Percentiles rank a stretch among this genome's conserved stretches.
These are phyloP conservation scores for Eucommia ulmoides DNA, from an alignment of 257 asterid genomes.

Conservation along the genomic window DNA sequence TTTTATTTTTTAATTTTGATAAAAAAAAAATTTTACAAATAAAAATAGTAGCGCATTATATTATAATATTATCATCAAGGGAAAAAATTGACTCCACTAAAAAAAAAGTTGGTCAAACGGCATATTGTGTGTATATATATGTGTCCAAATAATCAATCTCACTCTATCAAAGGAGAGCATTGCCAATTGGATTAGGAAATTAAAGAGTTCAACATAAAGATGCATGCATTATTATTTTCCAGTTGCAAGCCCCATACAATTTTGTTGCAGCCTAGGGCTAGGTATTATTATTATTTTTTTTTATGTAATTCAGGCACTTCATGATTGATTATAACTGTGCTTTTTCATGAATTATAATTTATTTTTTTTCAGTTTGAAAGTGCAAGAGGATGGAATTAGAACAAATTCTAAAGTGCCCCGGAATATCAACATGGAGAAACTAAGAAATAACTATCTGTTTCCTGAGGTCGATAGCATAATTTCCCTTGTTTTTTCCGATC, in stretches of 20 bases:
- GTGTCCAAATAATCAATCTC: neutral
- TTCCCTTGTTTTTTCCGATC: neutral
- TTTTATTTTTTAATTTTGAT: too few species aligned
- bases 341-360: neutral
- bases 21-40: too few species aligned
- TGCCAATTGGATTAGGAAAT: neutral
- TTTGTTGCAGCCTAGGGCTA: conserved; percentile 4
- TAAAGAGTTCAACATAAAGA: neutral
- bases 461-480: conserved; percentile 53
- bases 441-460: conserved; percentile 62
- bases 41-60: too few species aligned
- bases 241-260: conserved; percentile 3
- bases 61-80: too few species aligned
- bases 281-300: neutral
- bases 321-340: neutral
- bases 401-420: conserved; percentile 38
- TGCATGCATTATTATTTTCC: conserved; percentile 1
- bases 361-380: neutral
- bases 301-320: neutral
- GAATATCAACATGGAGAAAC: conserved; percentile 63
- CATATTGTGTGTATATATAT: neutral
- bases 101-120: too few species aligned
- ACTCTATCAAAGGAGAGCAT: neutral
- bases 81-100: too few species aligned
- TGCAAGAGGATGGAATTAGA: neutral